phyloP scores from a whole-genome alignment of 2,329 filamentous ascomycete species.

The Trichoderma polysporum region DNA sequence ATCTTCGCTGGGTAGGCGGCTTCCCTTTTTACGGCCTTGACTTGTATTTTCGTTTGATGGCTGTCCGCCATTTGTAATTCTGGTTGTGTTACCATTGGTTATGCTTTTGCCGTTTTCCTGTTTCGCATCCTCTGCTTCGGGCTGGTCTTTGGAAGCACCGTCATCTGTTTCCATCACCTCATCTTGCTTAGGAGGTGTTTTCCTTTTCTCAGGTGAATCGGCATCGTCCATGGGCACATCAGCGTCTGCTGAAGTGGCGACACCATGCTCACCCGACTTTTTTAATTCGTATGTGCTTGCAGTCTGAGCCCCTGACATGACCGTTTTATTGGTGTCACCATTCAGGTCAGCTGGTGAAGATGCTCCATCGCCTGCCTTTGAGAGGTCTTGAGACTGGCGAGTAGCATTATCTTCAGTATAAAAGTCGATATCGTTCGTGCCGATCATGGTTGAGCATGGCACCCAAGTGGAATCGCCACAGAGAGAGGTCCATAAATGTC shows the following conservation, averaged over 20 bases:
- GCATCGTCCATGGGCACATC: constrained; percentile 36
- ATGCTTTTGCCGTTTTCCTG: not conserved
- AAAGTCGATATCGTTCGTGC: constrained; percentile 54
- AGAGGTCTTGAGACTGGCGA: constrained; percentile 36
- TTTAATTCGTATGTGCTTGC: constrained; percentile 19
- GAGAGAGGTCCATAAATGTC: constrained; percentile 69
- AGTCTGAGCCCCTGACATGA: not conserved
- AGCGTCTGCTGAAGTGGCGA: constrained; percentile 20
- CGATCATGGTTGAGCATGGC: constrained; percentile 58
- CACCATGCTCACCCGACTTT: constrained; percentile 11
- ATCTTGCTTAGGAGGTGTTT: constrained; percentile 23
- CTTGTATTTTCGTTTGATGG: not conserved
- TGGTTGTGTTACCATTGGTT: constrained; percentile 2
- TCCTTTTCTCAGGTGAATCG: constrained; percentile 26
- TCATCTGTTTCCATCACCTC: constrained; percentile 18
- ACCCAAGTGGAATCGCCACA: constrained; percentile 73
- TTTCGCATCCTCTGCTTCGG: not conserved
- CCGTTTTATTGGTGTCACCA: constrained; percentile 24
- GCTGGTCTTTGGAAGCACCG: not conserved
- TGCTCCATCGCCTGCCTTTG: constrained; percentile 24
- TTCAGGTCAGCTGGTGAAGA: constrained; percentile 25
- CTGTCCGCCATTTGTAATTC: not conserved
- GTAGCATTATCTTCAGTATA: constrained; percentile 51
- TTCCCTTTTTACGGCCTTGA: constrained; percentile 8
- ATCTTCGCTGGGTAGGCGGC: constrained; percentile 28